These are phyloP conservation scores for Umbelopsis sp. DNA, from an alignment of 371 early-diverging fungal genomes.

Conservation along the genomic window DNA sequence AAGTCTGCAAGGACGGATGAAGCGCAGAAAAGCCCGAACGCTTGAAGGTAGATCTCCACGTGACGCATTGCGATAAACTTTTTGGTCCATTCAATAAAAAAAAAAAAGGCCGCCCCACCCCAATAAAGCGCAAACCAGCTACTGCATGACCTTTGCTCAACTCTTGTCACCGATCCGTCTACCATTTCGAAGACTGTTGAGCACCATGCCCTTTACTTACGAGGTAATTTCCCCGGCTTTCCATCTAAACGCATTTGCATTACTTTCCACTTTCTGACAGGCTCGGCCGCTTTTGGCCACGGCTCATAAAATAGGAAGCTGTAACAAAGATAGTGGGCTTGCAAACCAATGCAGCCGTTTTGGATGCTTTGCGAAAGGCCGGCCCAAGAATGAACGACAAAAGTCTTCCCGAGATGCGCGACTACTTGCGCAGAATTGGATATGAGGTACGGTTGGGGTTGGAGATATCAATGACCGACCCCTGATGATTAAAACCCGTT, in stretches of 20 bases:
- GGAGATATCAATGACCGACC: background rate
- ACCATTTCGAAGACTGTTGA: conserved; percentile 7
- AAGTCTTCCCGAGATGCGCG: conserved; percentile 75
- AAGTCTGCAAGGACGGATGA: too few species aligned
- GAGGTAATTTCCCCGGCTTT: background rate
- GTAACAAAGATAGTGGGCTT: conserved; percentile 76
- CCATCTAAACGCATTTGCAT: background rate
- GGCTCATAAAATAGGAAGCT: conserved; percentile 57
- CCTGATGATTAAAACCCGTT: background rate
- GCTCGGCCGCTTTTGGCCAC: background rate
- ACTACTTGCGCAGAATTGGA: conserved; percentile 70
- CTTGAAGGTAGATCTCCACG: conserved; percentile 12
- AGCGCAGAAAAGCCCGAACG: too few species aligned
- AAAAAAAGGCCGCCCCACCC: background rate
- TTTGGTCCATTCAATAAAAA: background rate
- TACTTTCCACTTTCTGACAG: background rate
- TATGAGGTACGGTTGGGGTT: conserved; percentile 56
- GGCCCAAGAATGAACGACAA: conserved; percentile 71
- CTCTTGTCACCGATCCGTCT: conserved; percentile 8
- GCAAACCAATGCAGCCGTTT: conserved; percentile 81
- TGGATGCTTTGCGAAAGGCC: conserved; percentile 73
- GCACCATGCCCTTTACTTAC: conserved; percentile 4
- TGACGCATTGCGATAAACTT: background rate
- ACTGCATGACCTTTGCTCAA: conserved; percentile 9
- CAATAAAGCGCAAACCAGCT: conserved; percentile 6